Evolutionary conservation across 306 rosid genomes (phyloP).

Genomic region (Citrullus colocynthis): DNA sequence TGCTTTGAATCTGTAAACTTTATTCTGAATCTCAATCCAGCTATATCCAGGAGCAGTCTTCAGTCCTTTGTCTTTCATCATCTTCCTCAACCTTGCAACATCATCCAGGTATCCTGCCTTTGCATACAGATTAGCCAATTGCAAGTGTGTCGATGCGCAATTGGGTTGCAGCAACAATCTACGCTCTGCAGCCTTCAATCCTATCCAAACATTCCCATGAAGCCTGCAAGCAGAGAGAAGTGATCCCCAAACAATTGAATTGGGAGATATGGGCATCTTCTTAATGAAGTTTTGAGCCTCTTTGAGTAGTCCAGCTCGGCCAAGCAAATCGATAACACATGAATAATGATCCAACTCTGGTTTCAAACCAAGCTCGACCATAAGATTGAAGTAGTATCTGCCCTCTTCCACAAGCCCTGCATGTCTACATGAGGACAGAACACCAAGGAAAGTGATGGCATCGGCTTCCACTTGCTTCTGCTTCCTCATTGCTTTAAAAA

Average conservation of each 20-base stretch:
- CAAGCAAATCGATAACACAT: conserved; percentile 71
- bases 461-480: conserved; percentile 34
- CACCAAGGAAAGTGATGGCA: conserved; percentile 55
- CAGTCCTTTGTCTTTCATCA: conserved; percentile 63
- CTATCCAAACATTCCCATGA: conserved; percentile 56
- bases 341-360: conserved; percentile 74
- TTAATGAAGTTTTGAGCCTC: conserved; percentile 52
- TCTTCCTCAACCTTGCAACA: conserved; percentile 39
- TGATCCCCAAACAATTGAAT: conserved; percentile 79
- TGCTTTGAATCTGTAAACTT: conserved; percentile 49
- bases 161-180: conserved; percentile 49
- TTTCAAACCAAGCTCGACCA: conserved; percentile 44
- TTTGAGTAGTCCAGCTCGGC: conserved; percentile 58
- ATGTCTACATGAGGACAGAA: conserved; percentile 69
- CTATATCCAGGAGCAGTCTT: conserved; percentile 59
- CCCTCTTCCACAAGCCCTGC: conserved; percentile 66
- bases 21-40: conserved; percentile 58
- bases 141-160: conserved; percentile 56
- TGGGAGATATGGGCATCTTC: conserved; percentile 62
- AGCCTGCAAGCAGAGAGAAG: conserved; percentile 61
- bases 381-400: conserved; percentile 41
- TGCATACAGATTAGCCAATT: conserved; percentile 65
- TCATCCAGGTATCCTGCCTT: conserved; percentile 49
- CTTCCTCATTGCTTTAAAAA: conserved; percentile 50
- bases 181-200: conserved; percentile 62